Percentiles rank a stretch among this genome's conserved stretches.
Evolutionary conservation across 768 basidiomycete genomes (phyloP).

Genomic region (Mycena chlorophos): DNA sequence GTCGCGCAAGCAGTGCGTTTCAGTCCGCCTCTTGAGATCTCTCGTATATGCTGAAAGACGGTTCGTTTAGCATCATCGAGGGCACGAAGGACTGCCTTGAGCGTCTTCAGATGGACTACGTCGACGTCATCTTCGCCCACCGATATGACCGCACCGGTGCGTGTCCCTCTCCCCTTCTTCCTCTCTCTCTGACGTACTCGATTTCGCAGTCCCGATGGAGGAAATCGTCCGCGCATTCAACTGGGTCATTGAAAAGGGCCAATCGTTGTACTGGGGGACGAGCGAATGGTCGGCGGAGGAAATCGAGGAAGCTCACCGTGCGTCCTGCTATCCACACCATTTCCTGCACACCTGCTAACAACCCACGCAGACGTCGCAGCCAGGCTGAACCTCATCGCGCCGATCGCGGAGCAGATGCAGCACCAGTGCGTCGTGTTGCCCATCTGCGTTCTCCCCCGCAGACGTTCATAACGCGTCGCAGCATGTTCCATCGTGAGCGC

Average conservation of each 20-base stretch:
- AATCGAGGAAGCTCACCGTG: conserved; percentile 66
- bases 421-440: conserved; percentile 48
- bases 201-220: conserved; percentile 57
- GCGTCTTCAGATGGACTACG: conserved; percentile 74
- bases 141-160: conserved; percentile 57
- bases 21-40: neutral
- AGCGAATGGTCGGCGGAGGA: conserved; percentile 76
- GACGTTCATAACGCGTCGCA: conserved; percentile 31
- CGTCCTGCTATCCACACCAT: conserved; percentile 25
- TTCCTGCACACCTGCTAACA: conserved; percentile 1
- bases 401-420: conserved; percentile 77
- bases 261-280: conserved; percentile 75
- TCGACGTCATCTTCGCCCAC: conserved; percentile 73
- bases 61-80: conserved; percentile 60
- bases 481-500: conserved; percentile 78
- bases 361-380: conserved; percentile 60
- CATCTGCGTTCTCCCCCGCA: neutral
- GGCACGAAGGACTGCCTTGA: conserved; percentile 66
- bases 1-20: conserved; percentile 58
- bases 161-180: too few species aligned
- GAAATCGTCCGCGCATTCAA: conserved; percentile 83
- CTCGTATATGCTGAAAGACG: neutral
- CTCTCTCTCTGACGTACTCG: neutral
- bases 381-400: conserved; percentile 64
- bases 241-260: conserved; percentile 70